phyloP scores from a whole-genome alignment of 169 alveolate genomes.

The Neospora caninum region DNA sequence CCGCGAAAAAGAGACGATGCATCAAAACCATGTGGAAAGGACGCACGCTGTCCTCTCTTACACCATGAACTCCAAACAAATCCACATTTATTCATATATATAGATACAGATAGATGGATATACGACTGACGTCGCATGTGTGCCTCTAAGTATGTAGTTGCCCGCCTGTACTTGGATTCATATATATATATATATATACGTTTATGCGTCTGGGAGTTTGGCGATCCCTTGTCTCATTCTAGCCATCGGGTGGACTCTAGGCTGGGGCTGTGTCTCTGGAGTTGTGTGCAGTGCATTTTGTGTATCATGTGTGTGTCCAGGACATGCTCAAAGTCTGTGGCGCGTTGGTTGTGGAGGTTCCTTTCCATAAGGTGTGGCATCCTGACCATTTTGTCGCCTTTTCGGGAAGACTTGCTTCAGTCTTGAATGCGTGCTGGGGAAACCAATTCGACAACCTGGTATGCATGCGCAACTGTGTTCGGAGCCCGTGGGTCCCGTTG shows the following conservation, averaged over 20 bases:
- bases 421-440: constrained; percentile 75
- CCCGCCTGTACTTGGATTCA: neutral
- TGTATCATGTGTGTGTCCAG: neutral
- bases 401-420: constrained; percentile 73
- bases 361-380: constrained; percentile 76
- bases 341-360: constrained; percentile 82
- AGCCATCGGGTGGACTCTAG: too few relatives aligned
- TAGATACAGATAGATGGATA: neutral
- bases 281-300: neutral
- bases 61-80: neutral
- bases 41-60: neutral
- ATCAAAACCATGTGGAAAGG: neutral
- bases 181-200: neutral
- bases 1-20: too few relatives aligned
- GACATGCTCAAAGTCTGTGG: constrained; percentile 85
- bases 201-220: neutral
- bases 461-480: neutral
- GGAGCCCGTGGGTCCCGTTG: neutral
- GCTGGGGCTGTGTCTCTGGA: neutral
- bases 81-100: neutral
- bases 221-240: neutral
- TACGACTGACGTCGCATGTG: too few relatives aligned
- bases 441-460: constrained; percentile 80
- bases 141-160: too few relatives aligned
- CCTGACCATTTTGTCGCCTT: constrained; percentile 79